Evolutionary conservation across 768 basidiomycete genomes (phyloP), one percentile per base, ranked within the genome.

Genomic region (Neoboletus brunneissimus): DNA sequence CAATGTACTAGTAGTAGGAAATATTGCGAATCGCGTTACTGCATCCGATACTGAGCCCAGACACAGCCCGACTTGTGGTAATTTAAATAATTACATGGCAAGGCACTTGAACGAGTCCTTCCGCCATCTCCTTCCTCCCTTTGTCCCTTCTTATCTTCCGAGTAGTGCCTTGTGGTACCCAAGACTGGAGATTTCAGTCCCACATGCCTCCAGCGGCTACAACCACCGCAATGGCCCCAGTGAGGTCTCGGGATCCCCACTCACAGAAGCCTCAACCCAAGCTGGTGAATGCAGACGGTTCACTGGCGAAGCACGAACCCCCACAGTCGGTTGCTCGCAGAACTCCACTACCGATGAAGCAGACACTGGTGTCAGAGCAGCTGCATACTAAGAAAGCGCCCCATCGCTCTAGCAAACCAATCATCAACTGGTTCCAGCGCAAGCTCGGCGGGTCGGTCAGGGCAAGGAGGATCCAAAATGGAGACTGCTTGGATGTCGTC

Each of bases 401-500:
- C 53, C 81, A 83, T 47, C 83, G 87, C 38, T 83, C 87, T 18
- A 88, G 90, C 70, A 89, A 91, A 68, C 91, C 91, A 10, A 87
- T 94, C 63, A 86, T 94, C 64, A 88, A 90, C 63, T 94, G 91
- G 91, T 85, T 94, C 57, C 91, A 93, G 66, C 84, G 89, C 60
- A 94, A 94, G 71, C 78, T 94, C 15, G 86, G 85, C 35, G 89
- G 89, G 25, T 80, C 86, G 22, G 83, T 77, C 37, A 83, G 81
- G 57, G 64, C 76, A 22, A 85, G 86, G 70, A 79, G 85, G 53
- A 72, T 70, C 16, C 71, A 74, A 11, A 76, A 78, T 46, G 68
- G 64, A 47, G 62, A 51, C 35, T n/a, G 45, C 47, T n/a, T 64
- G 51, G 54, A 48, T 25, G 44, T 56, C 44, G 29, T 49, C 31